Base-by-base conservation (phyloP, 1,284 basidiomycete genomes). In the Cutaneotrichosporon cutaneum region DNA sequence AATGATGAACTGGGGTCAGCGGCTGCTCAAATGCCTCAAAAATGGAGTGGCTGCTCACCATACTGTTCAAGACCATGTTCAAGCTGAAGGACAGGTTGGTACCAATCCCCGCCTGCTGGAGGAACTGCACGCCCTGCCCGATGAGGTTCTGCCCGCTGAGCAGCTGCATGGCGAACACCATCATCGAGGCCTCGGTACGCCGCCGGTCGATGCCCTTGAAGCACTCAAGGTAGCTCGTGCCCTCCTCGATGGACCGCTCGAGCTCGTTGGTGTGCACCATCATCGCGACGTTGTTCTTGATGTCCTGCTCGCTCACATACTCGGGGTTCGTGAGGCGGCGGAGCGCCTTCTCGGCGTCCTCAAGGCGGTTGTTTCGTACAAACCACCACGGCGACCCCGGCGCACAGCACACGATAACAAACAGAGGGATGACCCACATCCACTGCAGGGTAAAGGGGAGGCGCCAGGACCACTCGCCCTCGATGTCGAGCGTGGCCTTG, bases 51-150 rank as follows among this genome's bases (percentile, higher is more conserved):
- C 14, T 27, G 9, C 48, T 50, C 27, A 50, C 48, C 59, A 56
- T 56, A 7, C 44, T 13, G 45, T 62, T 62, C 44, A 62, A 52
- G 13, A 68, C 70, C 60, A 82, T 76, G 67, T 75, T 72, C 52
- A 81, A 63, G 48, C 71, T 68, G 70, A 78, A 80, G 32, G 79
- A 68, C 56, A 72, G 68, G 6, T 68, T 62, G 27, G 72, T 72
- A 5, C 69, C 58, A 11, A 82, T 67, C 35, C 81, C 81, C 13
- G 81, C 80, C 54, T 76, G 70, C 36, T 69, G 62, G 58, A 75
- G 72, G 68, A 81, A 80, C 62, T 76, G 76, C 59, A 63, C 58
- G 24, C 60, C 61, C 33, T 67, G 63, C 7, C 44, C 44, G 33
- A 62, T 64, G 45, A 69, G 57, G 58, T 67, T 69, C 26, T 63